Base-by-base conservation (phyloP, 129 eudicot genomes). In the Mikania micrantha region DNA sequence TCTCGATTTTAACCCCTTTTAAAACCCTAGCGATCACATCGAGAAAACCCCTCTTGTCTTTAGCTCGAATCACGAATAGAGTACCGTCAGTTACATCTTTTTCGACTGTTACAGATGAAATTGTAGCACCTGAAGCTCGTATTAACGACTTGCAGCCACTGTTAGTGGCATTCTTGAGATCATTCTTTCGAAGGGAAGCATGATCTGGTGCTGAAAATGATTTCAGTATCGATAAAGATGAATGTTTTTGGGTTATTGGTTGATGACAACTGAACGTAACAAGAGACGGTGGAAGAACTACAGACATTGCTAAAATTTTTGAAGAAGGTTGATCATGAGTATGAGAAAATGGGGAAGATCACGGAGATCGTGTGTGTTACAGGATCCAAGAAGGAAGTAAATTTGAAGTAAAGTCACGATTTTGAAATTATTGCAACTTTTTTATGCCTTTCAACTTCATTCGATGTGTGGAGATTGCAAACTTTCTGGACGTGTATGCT, bases 11-110 rank as follows among this genome's bases (percentile, higher is more conserved):
- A 53, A 74, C 50, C 73, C 85, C 85, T 60, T 77, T 80, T 36
- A 84, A 77, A 64, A 84, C 85, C 78, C 85, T 73, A 27, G 85
- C 70, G 73, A 80, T 77, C 34, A 64, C 69, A 29, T 71, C 77
- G 1, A 84, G 68, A 4, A 74, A 59, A 4, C 83, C 81, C 28
- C 63, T 74, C 19, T 70, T 67, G 47, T 80, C 78, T 57, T 67
- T 72, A 63, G 72, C 66, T 39, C 60, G 61, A 44, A 84, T 77
- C 35, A 80, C 78, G 70, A 84, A 77, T 22, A 69, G 25, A 1
- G 81, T 70, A 7, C 78, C 71, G 73, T 74, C 42, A 27, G 66
- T 32, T 67, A 17, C 63, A 64, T 80, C 81, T 50, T 77, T 73
- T 31, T 83, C 67, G 41, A 69, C 40, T 49, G 69, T 73, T 7